A percentile compares a stretch with the other conserved stretches of the same genome.
These are phyloP conservation scores for Aristolochia fimbriata DNA, from an alignment of 164 flowering plant genomes.

Conservation along the genomic window DNA sequence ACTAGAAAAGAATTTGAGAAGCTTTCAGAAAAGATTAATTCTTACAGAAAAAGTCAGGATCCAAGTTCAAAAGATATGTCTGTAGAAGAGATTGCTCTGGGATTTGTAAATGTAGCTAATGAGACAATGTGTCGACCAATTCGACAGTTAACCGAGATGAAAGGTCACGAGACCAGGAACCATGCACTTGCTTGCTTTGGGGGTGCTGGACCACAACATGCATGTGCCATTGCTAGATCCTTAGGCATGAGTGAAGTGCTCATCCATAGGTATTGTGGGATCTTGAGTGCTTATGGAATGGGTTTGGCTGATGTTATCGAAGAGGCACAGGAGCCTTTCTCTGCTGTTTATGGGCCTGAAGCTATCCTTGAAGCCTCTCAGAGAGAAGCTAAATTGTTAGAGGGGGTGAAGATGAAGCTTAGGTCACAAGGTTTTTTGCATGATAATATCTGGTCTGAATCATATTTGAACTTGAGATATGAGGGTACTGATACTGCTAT, in stretches of 20 bases:
- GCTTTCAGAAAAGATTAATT: constrained; percentile 60
- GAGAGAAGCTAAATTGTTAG: constrained; percentile 44
- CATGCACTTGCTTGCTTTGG: constrained; percentile 98
- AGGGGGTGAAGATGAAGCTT: constrained; percentile 60
- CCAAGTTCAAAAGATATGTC: constrained; percentile 67
- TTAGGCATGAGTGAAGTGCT: constrained; percentile 92
- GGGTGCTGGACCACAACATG: constrained; percentile 99
- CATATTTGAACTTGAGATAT: constrained; percentile 75
- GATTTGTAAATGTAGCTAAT: constrained; percentile 95
- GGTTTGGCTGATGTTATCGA: constrained; percentile 96
- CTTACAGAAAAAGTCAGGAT: constrained; percentile 68
- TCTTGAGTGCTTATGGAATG: constrained; percentile 98
- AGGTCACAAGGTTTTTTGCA: constrained; percentile 65
- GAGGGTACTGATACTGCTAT: constrained; percentile 99
- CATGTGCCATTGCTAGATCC: constrained; percentile 92
- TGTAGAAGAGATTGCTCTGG: constrained; percentile 89
- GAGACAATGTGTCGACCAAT: constrained; percentile 99
- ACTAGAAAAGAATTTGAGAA: constrained; percentile 68
- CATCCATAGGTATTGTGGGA: constrained; percentile 88
- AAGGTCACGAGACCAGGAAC: constrained; percentile 91
- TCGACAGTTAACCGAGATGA: constrained; percentile 94
- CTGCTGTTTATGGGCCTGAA: constrained; percentile 64
- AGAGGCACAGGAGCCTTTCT: constrained; percentile 89
- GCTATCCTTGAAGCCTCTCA: constrained; percentile 52
- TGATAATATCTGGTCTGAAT: constrained; percentile 50